Evolutionary conservation across 2,329 filamentous ascomycete genomes (phyloP), one percentile per base, ranked within the genome.

Genomic region (Boeremia exigua): DNA sequence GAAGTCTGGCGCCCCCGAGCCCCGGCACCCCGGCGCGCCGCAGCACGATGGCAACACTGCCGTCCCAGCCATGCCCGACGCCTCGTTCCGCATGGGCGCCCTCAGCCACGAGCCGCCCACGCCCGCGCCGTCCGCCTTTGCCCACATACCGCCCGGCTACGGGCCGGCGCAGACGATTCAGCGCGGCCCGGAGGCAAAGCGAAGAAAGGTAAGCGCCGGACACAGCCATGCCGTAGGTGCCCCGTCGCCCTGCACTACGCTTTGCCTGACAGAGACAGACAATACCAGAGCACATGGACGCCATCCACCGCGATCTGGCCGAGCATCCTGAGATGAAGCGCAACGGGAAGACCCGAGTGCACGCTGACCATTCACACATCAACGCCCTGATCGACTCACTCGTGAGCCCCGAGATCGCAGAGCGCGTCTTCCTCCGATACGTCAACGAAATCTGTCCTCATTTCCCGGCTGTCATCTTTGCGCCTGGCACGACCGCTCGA

Each of bases 401-500:
- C 14, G 77, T 89, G 58, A 79, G 78, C 51, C 75, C 78, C 4
- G 78, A 82, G 5, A 72, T 77, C 3, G 85, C 85, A 0, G 76
- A 79, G n/a, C 78, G 77, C 17, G 78, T 87, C n/a, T 88, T 87
- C 64, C 70, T 81, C 3, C 78, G 82, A 11, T 88, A 85, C 61
- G 75, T 82, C 30, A 77, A 79, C 15, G 75, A 83, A 3, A 81
- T 87, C 69, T 79, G 79, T 27, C 79, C 80, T 0, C 79, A 82
- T 44, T 79, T 87, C 54, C 86, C 86, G 0, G 79, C 84, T 15
- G 83, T 88, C 5, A 81, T 85, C 2, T 84, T 88, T 45, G 77
- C 82, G 1, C 75, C 80, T 1, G 80, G 77, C 0, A 85, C 81
- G 0, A 83, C 77, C 11, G 84, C 85, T 55, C 75, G 79, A 7